Percentiles rank a stretch among this genome's conserved stretches.
phyloP scores from a whole-genome alignment of 768 basidiomycete species.

The Hemileccinum impolitum region DNA sequence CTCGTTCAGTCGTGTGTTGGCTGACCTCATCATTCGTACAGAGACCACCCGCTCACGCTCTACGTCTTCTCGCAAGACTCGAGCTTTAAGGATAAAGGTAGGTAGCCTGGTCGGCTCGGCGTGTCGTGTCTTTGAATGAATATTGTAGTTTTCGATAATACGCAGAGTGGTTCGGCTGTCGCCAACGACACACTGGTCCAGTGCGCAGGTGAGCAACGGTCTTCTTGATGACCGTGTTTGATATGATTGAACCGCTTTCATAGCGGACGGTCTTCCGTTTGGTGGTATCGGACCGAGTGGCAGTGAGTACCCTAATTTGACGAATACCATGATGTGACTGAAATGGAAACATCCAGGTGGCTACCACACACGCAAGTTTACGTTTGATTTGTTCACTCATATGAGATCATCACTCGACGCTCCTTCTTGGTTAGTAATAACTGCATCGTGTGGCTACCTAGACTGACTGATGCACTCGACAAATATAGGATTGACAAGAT shows the following conservation, averaged over 20 bases:
- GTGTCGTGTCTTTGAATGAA: background rate
- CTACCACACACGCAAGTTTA: slow-evolving; percentile 66
- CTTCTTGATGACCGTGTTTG: background rate
- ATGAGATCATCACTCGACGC: slow-evolving; percentile 51
- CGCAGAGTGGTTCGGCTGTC: slow-evolving; percentile 65
- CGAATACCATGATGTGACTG: background rate
- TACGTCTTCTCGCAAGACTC: slow-evolving; percentile 71
- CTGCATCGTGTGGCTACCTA: no score
- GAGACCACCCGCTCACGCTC: slow-evolving; percentile 70
- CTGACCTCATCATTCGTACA: slow-evolving; percentile 21
- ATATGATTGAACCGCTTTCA: background rate
- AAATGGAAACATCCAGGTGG: slow-evolving; percentile 43
- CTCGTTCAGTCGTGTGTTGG: background rate
- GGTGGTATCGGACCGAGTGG: slow-evolving; percentile 74
- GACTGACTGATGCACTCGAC: background rate
- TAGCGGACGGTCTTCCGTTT: slow-evolving; percentile 65
- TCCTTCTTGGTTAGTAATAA: slow-evolving; percentile 32
- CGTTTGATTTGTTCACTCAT: slow-evolving; percentile 80
- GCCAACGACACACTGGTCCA: slow-evolving; percentile 74
- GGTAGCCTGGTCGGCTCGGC: background rate
- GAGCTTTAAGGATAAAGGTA: slow-evolving; percentile 60
- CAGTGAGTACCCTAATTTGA: slow-evolving; percentile 42
- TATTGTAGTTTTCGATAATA: slow-evolving; percentile 58
- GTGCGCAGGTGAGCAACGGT: slow-evolving; percentile 41
- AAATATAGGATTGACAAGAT: slow-evolving; percentile 22